Evolutionary conservation across 352 stramenopile genomes (phyloP), one percentile per base, ranked within the genome.

Genomic region (Phytopythium delawarense): DNA sequence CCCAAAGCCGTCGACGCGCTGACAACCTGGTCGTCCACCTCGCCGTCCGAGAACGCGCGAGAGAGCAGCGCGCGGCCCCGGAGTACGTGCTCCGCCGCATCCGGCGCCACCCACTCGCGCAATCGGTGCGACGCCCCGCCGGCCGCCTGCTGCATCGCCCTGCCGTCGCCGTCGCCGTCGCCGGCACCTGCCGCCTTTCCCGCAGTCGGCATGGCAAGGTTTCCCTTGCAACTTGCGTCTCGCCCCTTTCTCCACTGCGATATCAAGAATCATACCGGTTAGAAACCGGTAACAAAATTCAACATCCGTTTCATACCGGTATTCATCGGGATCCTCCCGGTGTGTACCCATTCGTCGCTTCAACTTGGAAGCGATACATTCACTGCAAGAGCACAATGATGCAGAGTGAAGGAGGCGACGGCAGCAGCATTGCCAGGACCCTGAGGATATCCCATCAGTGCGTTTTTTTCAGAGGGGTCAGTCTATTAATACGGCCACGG

Each of bases 21-120:
- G 55, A 30, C 25, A 25, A 11, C 37, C 2, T 57, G 15, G 39
- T n/a, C 54, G 37, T 50, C 55, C 12, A 23, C 40, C 9, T 42
- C 55, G 55, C 55, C 55, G 23, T 61, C 55, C 39, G 55, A 61
- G 23, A 61, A 50, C 39, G 55, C 55, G 55, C 55, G 55, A 1
- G 55, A 35, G 15, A 61, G 55, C 39, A 61, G 55, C 55, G 40
- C 37, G 7, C 55, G 55, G 1, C 55, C 55, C 7, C 13, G 28
- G 30, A 30, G 21, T 0, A 16, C 23, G 5, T 7, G 39, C 13
- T 16, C 20, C 40, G 42, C 9, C 13, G 16, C 16, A 2, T 40
- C 55, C 39, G 37, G 25, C 2, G 55, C 6, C 28, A 28, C 21
- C 35, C 23, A 40, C 16, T 37, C 54, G 23, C 30, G 32, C 30